Conservation (phyloP, 768 basidiomycete species). For the Tephrocybe sp. region DNA sequence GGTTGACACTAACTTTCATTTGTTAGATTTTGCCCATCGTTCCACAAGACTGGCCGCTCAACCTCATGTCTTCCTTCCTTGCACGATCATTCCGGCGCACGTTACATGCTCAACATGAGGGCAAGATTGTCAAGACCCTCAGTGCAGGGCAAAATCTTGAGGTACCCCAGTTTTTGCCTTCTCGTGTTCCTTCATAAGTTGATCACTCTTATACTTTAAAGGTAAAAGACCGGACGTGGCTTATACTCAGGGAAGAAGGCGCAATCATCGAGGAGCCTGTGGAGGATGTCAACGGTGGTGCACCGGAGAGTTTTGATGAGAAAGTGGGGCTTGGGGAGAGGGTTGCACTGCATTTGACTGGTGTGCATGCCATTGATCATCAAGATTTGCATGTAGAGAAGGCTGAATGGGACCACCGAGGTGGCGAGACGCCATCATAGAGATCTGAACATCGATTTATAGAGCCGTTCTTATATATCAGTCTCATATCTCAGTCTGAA, state of each 20-base stretch:
- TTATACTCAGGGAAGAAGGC: slow-evolving; percentile 59
- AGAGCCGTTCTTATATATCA: too few relatives aligned
- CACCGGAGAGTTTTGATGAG: slow-evolving; percentile 41
- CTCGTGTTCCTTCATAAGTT: not conserved
- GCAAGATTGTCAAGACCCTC: slow-evolving; percentile 76
- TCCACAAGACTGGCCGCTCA: slow-evolving; percentile 76
- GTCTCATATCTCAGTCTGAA: not conserved
- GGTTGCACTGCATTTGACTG: slow-evolving; percentile 26
- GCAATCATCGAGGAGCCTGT: slow-evolving; percentile 65
- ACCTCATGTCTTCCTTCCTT: slow-evolving; percentile 73
- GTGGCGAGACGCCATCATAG: not conserved
- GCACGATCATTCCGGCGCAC: slow-evolving; percentile 75
- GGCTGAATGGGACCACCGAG: not conserved
- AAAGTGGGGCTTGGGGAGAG: slow-evolving; percentile 44
- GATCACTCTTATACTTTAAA: slow-evolving; percentile 18
- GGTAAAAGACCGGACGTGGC: slow-evolving; percentile 63
- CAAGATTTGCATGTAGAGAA: slow-evolving; percentile 7
- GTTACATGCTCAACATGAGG: slow-evolving; percentile 69
- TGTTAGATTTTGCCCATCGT: slow-evolving; percentile 63
- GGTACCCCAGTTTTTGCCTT: slow-evolving; percentile 29
- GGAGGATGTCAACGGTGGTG: slow-evolving; percentile 37
- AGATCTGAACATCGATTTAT: too few relatives aligned
- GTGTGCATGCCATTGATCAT: not conserved
- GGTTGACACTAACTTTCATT: not conserved
- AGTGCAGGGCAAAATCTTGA: slow-evolving; percentile 79